Evolutionary conservation across 78 protist genomes (phyloP).

Genomic region (Dictyostelium brefeldianum): DNA sequence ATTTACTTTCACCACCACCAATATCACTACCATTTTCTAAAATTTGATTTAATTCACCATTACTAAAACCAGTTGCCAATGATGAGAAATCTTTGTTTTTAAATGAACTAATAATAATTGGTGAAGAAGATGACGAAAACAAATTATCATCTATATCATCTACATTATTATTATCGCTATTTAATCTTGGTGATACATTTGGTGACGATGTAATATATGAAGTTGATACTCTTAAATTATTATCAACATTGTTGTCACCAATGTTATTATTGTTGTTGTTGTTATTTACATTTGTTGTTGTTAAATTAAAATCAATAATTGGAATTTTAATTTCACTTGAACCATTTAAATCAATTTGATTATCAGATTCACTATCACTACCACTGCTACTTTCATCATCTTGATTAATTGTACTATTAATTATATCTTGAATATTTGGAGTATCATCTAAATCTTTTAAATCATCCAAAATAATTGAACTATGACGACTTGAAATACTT

Average conservation of each 20-base stretch:
- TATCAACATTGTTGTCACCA: not conserved
- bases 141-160: not conserved
- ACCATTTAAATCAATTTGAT: not conserved
- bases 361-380: not conserved
- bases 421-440: not conserved
- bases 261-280: not conserved
- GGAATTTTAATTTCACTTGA: not conserved
- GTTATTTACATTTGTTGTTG: not conserved
- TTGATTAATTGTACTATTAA: not conserved
- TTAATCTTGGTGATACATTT: not conserved
- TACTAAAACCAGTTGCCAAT: not conserved
- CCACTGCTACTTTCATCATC: not conserved
- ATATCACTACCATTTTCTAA: not conserved
- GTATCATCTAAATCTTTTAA: not conserved
- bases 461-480: not conserved
- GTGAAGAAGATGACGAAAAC: not conserved
- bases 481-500: not conserved
- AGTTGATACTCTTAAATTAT: not conserved
- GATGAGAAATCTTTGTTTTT: not conserved
- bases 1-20: not conserved
- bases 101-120: not conserved
- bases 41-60: not conserved
- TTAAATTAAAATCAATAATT: not conserved
- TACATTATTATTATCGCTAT: not conserved
- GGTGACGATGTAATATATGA: slow-evolving; percentile 1